Percentiles rank a stretch among this genome's conserved stretches.
Conservation (phyloP, 192 early-diverging fungal genomes). For the Linnemannia schmuckeri region DNA sequence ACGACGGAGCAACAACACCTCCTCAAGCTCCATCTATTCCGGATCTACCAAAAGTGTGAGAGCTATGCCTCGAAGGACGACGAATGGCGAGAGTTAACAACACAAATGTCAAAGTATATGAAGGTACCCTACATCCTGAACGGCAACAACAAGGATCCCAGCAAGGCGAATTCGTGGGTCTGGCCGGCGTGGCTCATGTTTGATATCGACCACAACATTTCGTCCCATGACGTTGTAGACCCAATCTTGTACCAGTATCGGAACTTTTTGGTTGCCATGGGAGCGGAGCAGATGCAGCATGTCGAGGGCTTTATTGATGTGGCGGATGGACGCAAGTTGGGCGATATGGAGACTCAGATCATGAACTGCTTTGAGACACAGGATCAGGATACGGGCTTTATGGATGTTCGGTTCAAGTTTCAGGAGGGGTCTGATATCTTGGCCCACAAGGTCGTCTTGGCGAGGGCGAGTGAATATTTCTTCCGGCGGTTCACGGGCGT, state of each 20-base stretch:
- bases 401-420: slow-evolving; percentile 39
- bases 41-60: slow-evolving; percentile 10
- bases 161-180: neutral
- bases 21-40: neutral
- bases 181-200: slow-evolving; percentile 26
- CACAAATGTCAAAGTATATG: neutral
- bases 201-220: slow-evolving; percentile 25
- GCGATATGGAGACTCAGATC: slow-evolving; percentile 10
- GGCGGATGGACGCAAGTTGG: neutral
- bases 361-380: slow-evolving; percentile 19
- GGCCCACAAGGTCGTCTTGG: slow-evolving; percentile 34
- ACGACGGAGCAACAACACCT: neutral
- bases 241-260: neutral
- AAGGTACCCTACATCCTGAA: slow-evolving; percentile 22
- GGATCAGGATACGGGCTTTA: slow-evolving; percentile 20
- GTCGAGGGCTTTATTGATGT: slow-evolving; percentile 6
- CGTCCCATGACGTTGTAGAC: neutral
- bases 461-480: slow-evolving; percentile 18
- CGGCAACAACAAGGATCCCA: slow-evolving; percentile 14
- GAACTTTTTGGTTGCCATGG: slow-evolving; percentile 12
- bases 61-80: neutral
- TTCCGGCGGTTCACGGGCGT: slow-evolving; percentile 1
- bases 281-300: slow-evolving; percentile 12
- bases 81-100: neutral
- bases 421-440: neutral